Conservation (phyloP, 805 yeast species). For the Cyberlindnera maritima region DNA sequence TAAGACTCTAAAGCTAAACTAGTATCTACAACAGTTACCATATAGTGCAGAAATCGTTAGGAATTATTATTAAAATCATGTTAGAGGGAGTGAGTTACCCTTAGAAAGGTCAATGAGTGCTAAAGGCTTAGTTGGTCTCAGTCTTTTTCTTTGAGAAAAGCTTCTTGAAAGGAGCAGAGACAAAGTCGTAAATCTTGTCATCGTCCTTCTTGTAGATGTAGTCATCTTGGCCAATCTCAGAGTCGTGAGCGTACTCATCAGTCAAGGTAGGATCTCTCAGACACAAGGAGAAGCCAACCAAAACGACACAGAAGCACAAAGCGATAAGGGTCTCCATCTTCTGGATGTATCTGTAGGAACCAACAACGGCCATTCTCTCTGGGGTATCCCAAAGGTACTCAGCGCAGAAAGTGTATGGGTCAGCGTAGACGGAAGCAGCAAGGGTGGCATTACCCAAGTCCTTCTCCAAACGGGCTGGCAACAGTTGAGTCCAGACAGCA, state of each 20-base stretch:
- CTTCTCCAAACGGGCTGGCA: conserved; percentile 41
- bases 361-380: conserved; percentile 54
- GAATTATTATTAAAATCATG: too few species aligned
- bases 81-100: too few species aligned
- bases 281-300: conserved; percentile 46
- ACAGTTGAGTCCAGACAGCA: conserved; percentile 64
- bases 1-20: too few species aligned
- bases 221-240: background rate
- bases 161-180: background rate
- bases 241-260: conserved; percentile 12
- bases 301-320: conserved; percentile 46
- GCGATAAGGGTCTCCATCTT: conserved; percentile 54
- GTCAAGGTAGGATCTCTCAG: conserved; percentile 50
- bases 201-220: background rate
- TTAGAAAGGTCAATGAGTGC: too few species aligned
- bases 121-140: background rate
- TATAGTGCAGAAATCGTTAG: too few species aligned
- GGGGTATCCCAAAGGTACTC: conserved; percentile 61
- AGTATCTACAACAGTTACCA: too few species aligned
- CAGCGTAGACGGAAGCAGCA: conserved; percentile 45
- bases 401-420: conserved; percentile 50
- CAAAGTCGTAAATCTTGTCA: background rate
- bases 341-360: conserved; percentile 59
- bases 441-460: conserved; percentile 35
- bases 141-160: background rate